A percentile compares a stretch with the other conserved stretches of the same genome.
These are phyloP conservation scores for Medicago lupulina DNA, from an alignment of 306 rosid genomes.

Conservation along the genomic window DNA sequence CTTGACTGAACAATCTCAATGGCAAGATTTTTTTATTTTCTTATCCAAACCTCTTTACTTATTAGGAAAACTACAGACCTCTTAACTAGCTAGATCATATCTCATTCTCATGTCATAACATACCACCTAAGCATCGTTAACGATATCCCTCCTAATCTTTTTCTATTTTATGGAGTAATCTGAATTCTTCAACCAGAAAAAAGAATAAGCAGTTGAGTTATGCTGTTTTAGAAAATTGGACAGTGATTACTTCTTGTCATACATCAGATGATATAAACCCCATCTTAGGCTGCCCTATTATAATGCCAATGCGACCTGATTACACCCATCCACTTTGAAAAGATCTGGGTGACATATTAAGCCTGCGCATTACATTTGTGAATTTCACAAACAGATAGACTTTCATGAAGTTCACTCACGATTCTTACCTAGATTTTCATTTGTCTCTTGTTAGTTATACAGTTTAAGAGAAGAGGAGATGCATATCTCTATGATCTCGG, in stretches of 20 bases:
- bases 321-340: conserved; percentile 13
- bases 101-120: background rate
- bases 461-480: conserved; percentile 79
- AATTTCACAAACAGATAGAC: conserved; percentile 10
- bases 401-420: background rate
- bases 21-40: background rate
- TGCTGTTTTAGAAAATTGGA: conserved; percentile 18
- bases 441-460: conserved; percentile 66
- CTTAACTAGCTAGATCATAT: background rate
- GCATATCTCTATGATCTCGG: conserved; percentile 96
- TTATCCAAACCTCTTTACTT: background rate
- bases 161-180: background rate
- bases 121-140: background rate
- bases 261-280: conserved; percentile 23
- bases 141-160: conserved; percentile 12
- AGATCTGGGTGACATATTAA: conserved; percentile 14
- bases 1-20: background rate
- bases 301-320: conserved; percentile 1
- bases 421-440: conserved; percentile 40
- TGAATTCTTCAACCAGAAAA: background rate
- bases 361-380: conserved; percentile 21
- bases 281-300: background rate
- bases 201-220: background rate
- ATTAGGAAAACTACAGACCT: background rate
- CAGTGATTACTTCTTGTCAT: conserved; percentile 8